A percentile compares a stretch with the other conserved stretches of the same genome.
Evolutionary conservation across 2,329 filamentous ascomycete species (phyloP).

Genomic region (Sporothrix brasiliensis): DNA sequence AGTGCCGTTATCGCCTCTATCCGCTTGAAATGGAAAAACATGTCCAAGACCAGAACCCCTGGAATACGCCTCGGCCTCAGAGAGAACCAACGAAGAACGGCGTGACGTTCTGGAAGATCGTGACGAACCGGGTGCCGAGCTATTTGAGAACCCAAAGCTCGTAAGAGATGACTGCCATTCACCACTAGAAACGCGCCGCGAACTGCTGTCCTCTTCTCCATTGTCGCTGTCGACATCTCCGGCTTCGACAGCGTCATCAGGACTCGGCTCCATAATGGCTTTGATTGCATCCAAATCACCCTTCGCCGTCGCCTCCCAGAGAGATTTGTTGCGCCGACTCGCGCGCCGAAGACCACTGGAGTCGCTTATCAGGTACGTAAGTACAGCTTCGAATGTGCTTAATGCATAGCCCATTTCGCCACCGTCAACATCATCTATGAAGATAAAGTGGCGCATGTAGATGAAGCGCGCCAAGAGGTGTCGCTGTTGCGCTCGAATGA

Average conservation of each 20-base stretch:
- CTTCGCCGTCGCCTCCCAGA: slow-evolving; percentile 85
- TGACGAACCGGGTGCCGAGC: slow-evolving; percentile 35
- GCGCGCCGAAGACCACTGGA: slow-evolving; percentile 80
- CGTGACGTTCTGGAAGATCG: slow-evolving; percentile 45
- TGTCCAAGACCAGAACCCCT: slow-evolving; percentile 69
- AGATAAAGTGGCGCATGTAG: slow-evolving; percentile 98
- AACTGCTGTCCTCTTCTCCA: slow-evolving; percentile 14
- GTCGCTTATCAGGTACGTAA: slow-evolving; percentile 83
- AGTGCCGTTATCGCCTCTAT: not conserved
- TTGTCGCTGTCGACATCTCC: slow-evolving; percentile 34
- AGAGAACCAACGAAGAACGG: slow-evolving; percentile 48
- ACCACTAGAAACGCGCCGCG: slow-evolving; percentile 44
- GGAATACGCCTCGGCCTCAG: slow-evolving; percentile 56
- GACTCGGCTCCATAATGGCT: slow-evolving; percentile 75
- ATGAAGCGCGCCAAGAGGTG: slow-evolving; percentile 84
- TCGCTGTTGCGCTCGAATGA: slow-evolving; percentile 85
- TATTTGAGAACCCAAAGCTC: slow-evolving; percentile 52
- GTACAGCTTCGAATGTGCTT: slow-evolving; percentile 92
- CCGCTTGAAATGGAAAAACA: slow-evolving; percentile 82
- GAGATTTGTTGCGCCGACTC: slow-evolving; percentile 78
- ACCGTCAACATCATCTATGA: slow-evolving; percentile 94
- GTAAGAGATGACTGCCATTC: slow-evolving; percentile 50
- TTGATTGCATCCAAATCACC: slow-evolving; percentile 76
- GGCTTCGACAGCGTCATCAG: slow-evolving; percentile 49
- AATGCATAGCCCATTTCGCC: slow-evolving; percentile 95